These are phyloP conservation scores for Endogone sp. DNA, from an alignment of 192 early-diverging fungal genomes.

Conservation along the genomic window DNA sequence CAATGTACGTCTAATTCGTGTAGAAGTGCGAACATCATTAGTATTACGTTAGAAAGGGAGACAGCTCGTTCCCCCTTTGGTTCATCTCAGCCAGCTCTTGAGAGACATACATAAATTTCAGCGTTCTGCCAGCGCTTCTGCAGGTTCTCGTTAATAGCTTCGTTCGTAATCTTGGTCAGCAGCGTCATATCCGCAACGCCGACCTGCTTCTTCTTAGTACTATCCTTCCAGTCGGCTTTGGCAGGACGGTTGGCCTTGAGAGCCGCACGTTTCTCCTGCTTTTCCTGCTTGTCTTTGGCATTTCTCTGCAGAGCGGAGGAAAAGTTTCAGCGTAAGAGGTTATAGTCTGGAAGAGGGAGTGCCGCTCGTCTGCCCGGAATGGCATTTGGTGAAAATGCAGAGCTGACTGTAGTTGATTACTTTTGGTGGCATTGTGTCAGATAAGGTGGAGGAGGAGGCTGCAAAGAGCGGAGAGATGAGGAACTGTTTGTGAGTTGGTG, in stretches of 20 bases:
- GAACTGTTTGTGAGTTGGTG: background rate
- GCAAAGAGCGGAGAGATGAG: constrained; percentile 24
- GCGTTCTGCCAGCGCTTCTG: constrained; percentile 81
- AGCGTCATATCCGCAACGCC: constrained; percentile 89
- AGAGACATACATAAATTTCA: constrained; percentile 83
- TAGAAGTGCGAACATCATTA: background rate
- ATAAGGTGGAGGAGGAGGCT: constrained; percentile 20
- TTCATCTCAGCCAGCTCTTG: too few species aligned
- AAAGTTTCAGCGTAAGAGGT: background rate
- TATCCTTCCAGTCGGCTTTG: constrained; percentile 74
- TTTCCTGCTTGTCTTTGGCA: background rate
- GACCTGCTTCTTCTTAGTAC: constrained; percentile 71
- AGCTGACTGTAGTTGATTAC: too few species aligned
- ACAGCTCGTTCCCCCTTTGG: background rate
- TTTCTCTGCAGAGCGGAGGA: background rate
- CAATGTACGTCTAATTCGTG: constrained; percentile 82
- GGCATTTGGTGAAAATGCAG: too few species aligned
- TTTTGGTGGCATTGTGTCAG: constrained; percentile 14
- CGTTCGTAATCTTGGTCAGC: constrained; percentile 91
- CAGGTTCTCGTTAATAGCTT: constrained; percentile 92
- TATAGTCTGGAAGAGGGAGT: background rate
- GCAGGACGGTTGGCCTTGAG: constrained; percentile 35
- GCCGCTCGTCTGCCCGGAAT: too few species aligned
- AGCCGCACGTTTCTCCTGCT: constrained; percentile 17
- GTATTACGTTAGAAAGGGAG: background rate